Evolutionary conservation across 2,329 filamentous ascomycete species (phyloP).

Genomic region (Fusarium goolgardi): DNA sequence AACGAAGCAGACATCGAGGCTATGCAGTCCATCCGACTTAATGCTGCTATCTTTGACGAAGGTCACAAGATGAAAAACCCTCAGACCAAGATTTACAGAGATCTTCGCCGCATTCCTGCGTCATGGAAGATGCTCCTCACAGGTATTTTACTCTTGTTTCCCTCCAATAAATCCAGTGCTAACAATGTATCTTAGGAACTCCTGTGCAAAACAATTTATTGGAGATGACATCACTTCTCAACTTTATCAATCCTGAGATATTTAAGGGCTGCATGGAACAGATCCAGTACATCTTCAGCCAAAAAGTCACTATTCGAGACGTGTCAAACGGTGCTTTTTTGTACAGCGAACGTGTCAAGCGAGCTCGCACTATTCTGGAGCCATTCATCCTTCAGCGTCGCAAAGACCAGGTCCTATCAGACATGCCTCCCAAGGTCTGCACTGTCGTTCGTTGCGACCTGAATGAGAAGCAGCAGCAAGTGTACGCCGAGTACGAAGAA

Average conservation of each 20-base stretch:
- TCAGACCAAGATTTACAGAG: constrained; percentile 82
- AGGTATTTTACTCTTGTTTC: constrained; percentile 40
- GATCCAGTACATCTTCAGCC: constrained; percentile 88
- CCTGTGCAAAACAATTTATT: constrained; percentile 95
- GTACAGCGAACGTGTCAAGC: constrained; percentile 85
- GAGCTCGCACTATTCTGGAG: constrained; percentile 91
- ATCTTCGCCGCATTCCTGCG: constrained; percentile 80
- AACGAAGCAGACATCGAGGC: constrained; percentile 63
- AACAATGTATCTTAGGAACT: constrained; percentile 73
- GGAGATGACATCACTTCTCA: constrained; percentile 88
- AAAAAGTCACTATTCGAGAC: constrained; percentile 87
- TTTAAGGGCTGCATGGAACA: constrained; percentile 83
- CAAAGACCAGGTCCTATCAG: constrained; percentile 89
- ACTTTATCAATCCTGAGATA: constrained; percentile 90
- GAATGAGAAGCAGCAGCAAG: constrained; percentile 74
- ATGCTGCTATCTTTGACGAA: constrained; percentile 85
- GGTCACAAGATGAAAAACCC: constrained; percentile 94
- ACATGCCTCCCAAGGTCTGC: constrained; percentile 83
- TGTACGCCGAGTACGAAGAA: constrained; percentile 75
- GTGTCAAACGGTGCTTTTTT: constrained; percentile 84
- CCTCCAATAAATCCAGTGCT: constrained; percentile 16
- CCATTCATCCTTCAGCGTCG: constrained; percentile 95
- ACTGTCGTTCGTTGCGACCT: constrained; percentile 85
- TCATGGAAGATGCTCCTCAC: constrained; percentile 85
- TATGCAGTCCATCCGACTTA: constrained; percentile 61